phyloP scores from a whole-genome alignment of 2,329 filamentous ascomycete genomes.

The Ceratocystis smalleyi region DNA sequence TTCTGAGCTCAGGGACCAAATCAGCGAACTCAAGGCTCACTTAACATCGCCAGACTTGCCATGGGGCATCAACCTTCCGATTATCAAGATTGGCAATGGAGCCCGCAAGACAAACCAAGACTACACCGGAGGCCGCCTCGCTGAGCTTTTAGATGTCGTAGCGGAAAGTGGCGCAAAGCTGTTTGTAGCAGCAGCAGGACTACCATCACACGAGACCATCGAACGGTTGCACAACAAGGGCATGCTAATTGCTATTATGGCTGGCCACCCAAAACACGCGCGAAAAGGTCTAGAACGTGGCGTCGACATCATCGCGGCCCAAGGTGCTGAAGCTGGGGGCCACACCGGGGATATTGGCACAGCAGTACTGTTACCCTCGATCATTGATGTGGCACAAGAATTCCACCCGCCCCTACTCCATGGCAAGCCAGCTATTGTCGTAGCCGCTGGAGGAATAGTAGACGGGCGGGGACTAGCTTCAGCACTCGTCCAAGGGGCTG shows the following conservation, averaged over 20 bases:
- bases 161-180: slow-evolving; percentile 70
- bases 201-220: slow-evolving; percentile 60
- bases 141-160: slow-evolving; percentile 74
- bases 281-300: slow-evolving; percentile 74
- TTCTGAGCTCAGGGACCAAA: slow-evolving; percentile 58
- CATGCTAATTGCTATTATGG: slow-evolving; percentile 93
- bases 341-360: slow-evolving; percentile 82
- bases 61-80: slow-evolving; percentile 81
- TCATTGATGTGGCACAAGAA: slow-evolving; percentile 64
- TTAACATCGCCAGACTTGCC: slow-evolving; percentile 53
- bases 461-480: slow-evolving; percentile 69
- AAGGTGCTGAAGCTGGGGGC: slow-evolving; percentile 84
- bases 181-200: slow-evolving; percentile 78
- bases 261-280: slow-evolving; percentile 81
- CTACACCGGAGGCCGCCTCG: slow-evolving; percentile 78
- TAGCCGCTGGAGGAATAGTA: slow-evolving; percentile 77
- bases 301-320: slow-evolving; percentile 80
- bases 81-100: slow-evolving; percentile 71
- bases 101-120: slow-evolving; percentile 90
- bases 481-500: slow-evolving; percentile 73
- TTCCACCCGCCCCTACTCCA: slow-evolving; percentile 57
- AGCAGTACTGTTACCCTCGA: slow-evolving; percentile 71
- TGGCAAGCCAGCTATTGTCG: slow-evolving; percentile 57
- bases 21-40: slow-evolving; percentile 69
- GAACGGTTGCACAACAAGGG: slow-evolving; percentile 62